These are phyloP conservation scores for Oehlia diaphana DNA, from an alignment of 192 early-diverging fungal species.

Conservation along the genomic window DNA sequence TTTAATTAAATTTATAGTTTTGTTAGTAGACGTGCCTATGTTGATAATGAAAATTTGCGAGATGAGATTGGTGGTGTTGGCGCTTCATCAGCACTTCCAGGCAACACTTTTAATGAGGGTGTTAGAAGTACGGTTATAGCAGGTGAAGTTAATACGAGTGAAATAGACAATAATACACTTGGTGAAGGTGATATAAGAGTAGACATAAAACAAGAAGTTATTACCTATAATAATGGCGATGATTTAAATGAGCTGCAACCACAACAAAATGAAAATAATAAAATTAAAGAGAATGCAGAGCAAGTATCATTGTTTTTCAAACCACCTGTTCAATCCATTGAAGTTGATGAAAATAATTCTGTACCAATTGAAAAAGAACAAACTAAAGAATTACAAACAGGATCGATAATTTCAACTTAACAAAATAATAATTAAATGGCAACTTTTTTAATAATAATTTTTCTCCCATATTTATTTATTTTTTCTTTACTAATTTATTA, in stretches of 20 bases:
- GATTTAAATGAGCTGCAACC: not conserved
- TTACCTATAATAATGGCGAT: not conserved
- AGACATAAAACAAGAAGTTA: not conserved
- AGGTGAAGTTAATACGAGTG: not conserved
- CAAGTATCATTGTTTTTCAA: not conserved
- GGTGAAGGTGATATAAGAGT: not conserved
- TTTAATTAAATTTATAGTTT: not conserved
- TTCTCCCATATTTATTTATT: no score
- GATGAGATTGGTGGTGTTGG: not conserved
- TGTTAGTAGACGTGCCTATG: slow-evolving; percentile 8
- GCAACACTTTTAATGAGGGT: not conserved
- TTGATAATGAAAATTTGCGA: not conserved
- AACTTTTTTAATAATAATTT: not conserved
- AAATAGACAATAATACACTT: not conserved
- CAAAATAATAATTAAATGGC: not conserved
- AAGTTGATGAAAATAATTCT: not conserved
- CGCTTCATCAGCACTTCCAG: no score
- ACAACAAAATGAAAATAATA: not conserved
- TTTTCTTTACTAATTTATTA: no score
- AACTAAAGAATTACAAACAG: not conserved
- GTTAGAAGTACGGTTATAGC: not conserved
- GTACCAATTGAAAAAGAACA: not conserved
- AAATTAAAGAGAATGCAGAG: not conserved
- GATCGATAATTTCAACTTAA: not conserved
- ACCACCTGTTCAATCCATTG: not conserved